Base-by-base conservation (phyloP, 2,329 filamentous ascomycete genomes). In the Alternaria longipes region DNA sequence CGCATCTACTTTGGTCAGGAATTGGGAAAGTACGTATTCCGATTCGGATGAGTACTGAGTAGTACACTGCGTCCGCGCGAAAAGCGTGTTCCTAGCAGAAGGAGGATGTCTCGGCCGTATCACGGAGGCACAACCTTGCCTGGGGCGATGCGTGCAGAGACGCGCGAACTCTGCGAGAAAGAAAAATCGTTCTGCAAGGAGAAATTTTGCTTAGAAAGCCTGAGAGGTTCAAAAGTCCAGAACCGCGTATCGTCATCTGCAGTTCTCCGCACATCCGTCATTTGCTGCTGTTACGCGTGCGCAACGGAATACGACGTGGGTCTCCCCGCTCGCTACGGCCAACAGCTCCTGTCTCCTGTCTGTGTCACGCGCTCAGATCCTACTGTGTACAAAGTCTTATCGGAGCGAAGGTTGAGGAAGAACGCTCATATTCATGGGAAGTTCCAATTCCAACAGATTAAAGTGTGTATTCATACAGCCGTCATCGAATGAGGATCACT, bases 281-380 rank as follows among this genome's bases (percentile, higher is more conserved):
- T 38, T 38, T 38, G 34, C 32, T 38, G 34, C 20, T 24, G 20
- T 36, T 36, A 24, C 32, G 8, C 46, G 8, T 50, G 46, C 46
- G 32, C 46, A 20, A 22, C 14, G 20, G 46, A 50, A 50, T n/a
- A n/a, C 34, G 46, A 50, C 46, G 20, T 36, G 46, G 46, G 46
- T 30, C 14, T 24, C 20, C 32, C 32, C 32, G 46, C 32, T 24
- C 20, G 46, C 32, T 36, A 26, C 46, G 30, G 36, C 28, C 18
- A 49, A 20, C 20, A 26, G 11, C n/a, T 12, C 45, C 32, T 50
- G 46, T 50, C 46, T 18, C 45, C 20, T 50, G 46, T 50, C 46
- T 36, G 2, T 36, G 20, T 38, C 38, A 20, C 30, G 46, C 22
- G 20, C 30, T 24, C 46, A 24, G 46, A 38, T 24, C 20, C 11